A percentile compares a stretch with the other conserved stretches of the same genome.
phyloP scores from a whole-genome alignment of 371 early-diverging fungal species.

The Mortierella sp. region DNA sequence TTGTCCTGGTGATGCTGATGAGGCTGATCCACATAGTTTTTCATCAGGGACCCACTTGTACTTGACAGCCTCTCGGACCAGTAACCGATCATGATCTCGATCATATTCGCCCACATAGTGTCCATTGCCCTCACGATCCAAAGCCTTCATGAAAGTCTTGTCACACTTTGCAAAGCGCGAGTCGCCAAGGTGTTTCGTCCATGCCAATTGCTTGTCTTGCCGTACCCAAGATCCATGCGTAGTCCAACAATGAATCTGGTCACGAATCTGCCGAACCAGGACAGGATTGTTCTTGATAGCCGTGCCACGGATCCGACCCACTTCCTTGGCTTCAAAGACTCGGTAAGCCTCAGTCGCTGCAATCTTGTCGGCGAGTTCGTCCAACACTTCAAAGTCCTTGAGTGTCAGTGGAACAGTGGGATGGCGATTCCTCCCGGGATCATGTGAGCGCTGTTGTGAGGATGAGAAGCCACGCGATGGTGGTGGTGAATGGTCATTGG shows the following conservation, averaged over 20 bases:
- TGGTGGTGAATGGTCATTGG: background rate
- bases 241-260: constrained; percentile 50
- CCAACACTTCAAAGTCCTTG: constrained; percentile 26
- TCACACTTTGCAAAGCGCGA: constrained; percentile 43
- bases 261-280: constrained; percentile 26
- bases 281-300: constrained; percentile 18
- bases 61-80: constrained; percentile 51
- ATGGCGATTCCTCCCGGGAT: constrained; percentile 37
- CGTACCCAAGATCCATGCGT: constrained; percentile 42
- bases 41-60: constrained; percentile 51
- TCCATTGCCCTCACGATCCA: constrained; percentile 43
- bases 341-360: constrained; percentile 29
- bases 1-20: constrained; percentile 18
- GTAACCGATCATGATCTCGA: constrained; percentile 15
- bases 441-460: constrained; percentile 6
- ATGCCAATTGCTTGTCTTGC: constrained; percentile 20
- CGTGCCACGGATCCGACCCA: constrained; percentile 31
- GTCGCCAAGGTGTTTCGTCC: constrained; percentile 38
- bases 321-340: constrained; percentile 41
- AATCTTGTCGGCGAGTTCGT: constrained; percentile 36
- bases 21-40: constrained; percentile 39
- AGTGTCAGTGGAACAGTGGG: constrained; percentile 39
- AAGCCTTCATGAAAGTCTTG: constrained; percentile 37
- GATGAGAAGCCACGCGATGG: constrained; percentile 1
- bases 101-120: constrained; percentile 50